Percentiles rank a stretch among this genome's conserved stretches.
phyloP scores from a whole-genome alignment of 1,284 basidiomycete genomes.

The Golubevia pallescens region DNA sequence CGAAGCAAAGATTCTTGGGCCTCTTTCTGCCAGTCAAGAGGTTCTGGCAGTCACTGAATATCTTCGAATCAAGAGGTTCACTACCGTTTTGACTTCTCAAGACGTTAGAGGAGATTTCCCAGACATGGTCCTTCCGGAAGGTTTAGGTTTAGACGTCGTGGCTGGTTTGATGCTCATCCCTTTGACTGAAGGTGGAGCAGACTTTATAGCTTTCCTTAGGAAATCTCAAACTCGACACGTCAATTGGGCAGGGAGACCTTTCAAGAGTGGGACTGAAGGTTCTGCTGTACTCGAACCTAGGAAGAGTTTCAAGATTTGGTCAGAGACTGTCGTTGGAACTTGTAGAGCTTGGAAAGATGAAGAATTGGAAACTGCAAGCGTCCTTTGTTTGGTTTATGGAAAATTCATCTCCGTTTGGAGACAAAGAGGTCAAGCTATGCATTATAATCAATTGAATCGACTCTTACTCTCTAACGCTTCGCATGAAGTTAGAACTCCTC shows the following conservation, averaged over 20 bases:
- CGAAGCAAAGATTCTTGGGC: constrained; percentile 82
- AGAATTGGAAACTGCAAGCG: constrained; percentile 83
- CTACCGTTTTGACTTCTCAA: constrained; percentile 67
- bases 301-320: constrained; percentile 70
- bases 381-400: constrained; percentile 82
- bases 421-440: constrained; percentile 79
- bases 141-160: constrained; percentile 72
- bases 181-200: constrained; percentile 40
- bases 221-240: constrained; percentile 72
- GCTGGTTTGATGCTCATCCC: constrained; percentile 82
- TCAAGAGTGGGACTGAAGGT: constrained; percentile 68
- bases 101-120: constrained; percentile 76
- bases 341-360: constrained; percentile 83
- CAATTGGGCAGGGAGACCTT: constrained; percentile 66
- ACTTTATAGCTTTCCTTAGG: constrained; percentile 80
- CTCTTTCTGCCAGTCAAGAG: constrained; percentile 81
- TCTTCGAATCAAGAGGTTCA: constrained; percentile 74
- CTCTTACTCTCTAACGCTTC: constrained; percentile 84
- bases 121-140: constrained; percentile 73
- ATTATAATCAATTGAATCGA: constrained; percentile 79
- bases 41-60: constrained; percentile 84
- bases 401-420: constrained; percentile 89
- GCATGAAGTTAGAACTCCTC: constrained; percentile 74
- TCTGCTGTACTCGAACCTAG: constrained; percentile 41
- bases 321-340: constrained; percentile 76